Conservation (phyloP, 2,329 filamentous ascomycete species). For the Neopestalotiopsis sp. region DNA sequence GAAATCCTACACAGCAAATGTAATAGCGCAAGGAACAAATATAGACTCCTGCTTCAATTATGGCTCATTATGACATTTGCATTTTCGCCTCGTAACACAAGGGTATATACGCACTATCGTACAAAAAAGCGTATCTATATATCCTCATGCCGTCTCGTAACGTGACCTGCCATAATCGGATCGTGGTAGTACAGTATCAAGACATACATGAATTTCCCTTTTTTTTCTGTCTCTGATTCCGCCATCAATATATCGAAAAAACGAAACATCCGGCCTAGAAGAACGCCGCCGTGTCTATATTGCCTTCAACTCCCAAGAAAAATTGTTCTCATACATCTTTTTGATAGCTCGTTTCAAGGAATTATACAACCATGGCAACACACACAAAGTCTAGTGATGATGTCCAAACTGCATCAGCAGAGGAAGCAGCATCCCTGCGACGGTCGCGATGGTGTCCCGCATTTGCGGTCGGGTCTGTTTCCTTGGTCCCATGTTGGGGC, state of each 20-base stretch:
- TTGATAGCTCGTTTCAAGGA: background rate
- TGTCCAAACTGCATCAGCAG: slow-evolving; percentile 81
- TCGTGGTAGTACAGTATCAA: background rate
- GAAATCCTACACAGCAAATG: no score
- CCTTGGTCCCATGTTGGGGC: slow-evolving; percentile 48
- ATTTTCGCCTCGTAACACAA: background rate
- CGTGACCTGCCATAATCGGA: background rate
- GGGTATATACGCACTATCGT: background rate
- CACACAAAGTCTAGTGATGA: slow-evolving; percentile 56
- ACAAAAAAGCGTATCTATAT: slow-evolving; percentile 1
- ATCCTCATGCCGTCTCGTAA: background rate
- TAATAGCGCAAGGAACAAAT: no score
- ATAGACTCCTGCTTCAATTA: background rate
- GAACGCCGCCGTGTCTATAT: background rate
- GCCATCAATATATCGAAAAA: background rate
- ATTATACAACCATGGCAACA: slow-evolving; percentile 1
- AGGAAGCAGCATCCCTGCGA: slow-evolving; percentile 79
- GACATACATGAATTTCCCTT: background rate
- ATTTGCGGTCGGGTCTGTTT: slow-evolving; percentile 64
- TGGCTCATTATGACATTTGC: background rate
- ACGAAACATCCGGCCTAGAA: background rate
- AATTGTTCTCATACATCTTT: background rate
- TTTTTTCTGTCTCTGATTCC: background rate
- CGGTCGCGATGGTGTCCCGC: slow-evolving; percentile 73
- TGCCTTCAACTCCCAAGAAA: background rate